These are phyloP conservation scores for Quercus gilva DNA, from an alignment of 306 rosid genomes.

Conservation along the genomic window DNA sequence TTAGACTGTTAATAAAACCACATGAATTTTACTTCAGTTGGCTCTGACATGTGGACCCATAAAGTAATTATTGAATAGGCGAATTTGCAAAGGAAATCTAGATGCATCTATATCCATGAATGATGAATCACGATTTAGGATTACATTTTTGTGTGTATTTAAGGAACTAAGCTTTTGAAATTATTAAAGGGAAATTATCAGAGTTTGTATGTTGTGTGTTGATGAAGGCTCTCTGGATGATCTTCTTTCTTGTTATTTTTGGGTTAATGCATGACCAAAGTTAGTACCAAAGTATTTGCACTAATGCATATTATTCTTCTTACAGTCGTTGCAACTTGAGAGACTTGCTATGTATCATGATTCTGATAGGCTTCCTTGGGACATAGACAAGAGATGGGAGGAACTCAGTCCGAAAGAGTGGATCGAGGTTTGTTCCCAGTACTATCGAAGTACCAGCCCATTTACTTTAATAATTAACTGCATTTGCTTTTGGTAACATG, in stretches of 20 bases:
- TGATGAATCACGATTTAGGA: neutral
- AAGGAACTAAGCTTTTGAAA: neutral
- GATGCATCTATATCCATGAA: neutral
- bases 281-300: neutral
- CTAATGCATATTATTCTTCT: slow-evolving; percentile 20
- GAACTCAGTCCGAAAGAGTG: slow-evolving; percentile 83
- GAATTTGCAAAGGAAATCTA: neutral
- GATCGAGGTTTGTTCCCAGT: slow-evolving; percentile 72
- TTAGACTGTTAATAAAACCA: too few relatives aligned
- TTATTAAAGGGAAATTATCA: neutral
- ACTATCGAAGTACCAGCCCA: slow-evolving; percentile 3
- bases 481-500: neutral
- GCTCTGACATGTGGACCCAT: too few relatives aligned
- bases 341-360: slow-evolving; percentile 95
- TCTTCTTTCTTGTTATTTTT: neutral
- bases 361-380: slow-evolving; percentile 80
- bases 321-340: slow-evolving; percentile 90
- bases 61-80: too few relatives aligned
- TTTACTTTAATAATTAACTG: slow-evolving; percentile 11
- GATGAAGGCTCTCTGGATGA: neutral
- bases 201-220: neutral
- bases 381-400: slow-evolving; percentile 83
- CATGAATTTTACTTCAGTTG: too few relatives aligned
- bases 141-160: neutral
- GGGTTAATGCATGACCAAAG: neutral